Conservation (phyloP, 139 green algal genomes). For the Tetradesmus lagerheimii region DNA sequence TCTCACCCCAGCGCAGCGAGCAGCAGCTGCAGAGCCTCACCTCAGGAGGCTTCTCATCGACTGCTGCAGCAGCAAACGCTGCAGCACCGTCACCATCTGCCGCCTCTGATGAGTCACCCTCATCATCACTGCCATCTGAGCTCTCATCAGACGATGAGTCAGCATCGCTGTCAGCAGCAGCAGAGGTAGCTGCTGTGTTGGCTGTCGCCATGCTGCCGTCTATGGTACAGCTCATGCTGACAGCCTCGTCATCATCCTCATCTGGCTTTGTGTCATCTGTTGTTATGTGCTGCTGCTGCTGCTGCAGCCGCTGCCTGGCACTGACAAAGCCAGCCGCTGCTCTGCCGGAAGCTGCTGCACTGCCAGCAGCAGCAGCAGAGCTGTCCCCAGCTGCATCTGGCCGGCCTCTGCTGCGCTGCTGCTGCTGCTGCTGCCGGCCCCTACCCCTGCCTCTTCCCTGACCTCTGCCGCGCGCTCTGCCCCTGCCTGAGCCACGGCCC, state of each 20-base stretch:
- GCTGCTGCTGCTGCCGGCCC: neutral
- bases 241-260: neutral
- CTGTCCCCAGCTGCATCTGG: neutral
- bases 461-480: slow-evolving; percentile 4
- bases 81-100: neutral
- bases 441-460: neutral
- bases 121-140: no score
- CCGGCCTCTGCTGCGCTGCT: neutral
- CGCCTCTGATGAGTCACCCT: neutral
- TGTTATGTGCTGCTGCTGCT: no score
- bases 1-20: no score
- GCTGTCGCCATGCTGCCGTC: neutral
- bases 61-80: neutral
- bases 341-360: neutral
- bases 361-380: neutral
- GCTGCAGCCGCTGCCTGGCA: slow-evolving; percentile 4
- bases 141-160: neutral
- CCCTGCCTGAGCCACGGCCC: neutral
- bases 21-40: neutral
- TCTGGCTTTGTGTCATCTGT: neutral
- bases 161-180: neutral
- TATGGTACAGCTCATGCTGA: neutral
- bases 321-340: neutral
- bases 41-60: neutral
- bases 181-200: neutral